phyloP scores from a whole-genome alignment of 352 stramenopile genomes.

The Globisporangium megalacanthum region DNA sequence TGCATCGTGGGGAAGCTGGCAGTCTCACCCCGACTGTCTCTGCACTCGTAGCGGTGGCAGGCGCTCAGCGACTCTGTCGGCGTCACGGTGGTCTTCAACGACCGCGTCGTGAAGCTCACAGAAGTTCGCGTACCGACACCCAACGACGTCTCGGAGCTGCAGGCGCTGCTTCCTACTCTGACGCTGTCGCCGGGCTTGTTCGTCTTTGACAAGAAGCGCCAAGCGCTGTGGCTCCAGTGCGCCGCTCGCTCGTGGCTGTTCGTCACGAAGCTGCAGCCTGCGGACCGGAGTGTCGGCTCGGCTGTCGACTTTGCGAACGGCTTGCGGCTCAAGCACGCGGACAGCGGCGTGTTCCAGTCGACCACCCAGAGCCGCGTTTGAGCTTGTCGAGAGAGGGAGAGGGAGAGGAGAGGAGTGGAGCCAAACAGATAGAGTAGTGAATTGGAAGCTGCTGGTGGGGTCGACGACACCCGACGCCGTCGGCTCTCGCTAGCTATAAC shows the following conservation, averaged over 20 bases:
- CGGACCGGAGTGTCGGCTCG: constrained; percentile 50
- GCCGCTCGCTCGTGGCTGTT: constrained; percentile 49
- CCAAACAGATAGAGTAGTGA: constrained; percentile 3
- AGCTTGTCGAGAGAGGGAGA: neutral
- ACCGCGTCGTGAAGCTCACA: constrained; percentile 66
- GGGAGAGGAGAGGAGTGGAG: neutral
- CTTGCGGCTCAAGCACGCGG: constrained; percentile 60
- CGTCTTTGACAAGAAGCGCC: constrained; percentile 70
- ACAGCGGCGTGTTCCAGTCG: constrained; percentile 37
- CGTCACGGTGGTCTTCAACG: constrained; percentile 54
- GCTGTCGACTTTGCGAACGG: constrained; percentile 81
- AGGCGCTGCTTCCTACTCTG: neutral
- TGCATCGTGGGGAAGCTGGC: too few relatives aligned
- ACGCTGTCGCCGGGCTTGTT: constrained; percentile 29
- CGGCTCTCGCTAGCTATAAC: too few relatives aligned
- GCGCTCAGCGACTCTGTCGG: constrained; percentile 72
- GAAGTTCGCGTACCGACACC: constrained; percentile 39
- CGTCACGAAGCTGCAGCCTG: constrained; percentile 63
- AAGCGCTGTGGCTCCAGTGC: constrained; percentile 71
- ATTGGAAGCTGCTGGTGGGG: too few relatives aligned
- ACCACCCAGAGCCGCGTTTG: neutral
- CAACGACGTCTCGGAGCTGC: constrained; percentile 23
- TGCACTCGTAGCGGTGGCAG: constrained; percentile 50
- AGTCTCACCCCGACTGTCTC: neutral
- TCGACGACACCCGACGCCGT: neutral